Base-by-base conservation (phyloP, 164 flowering plant genomes). In the Aristolochia contorta region DNA sequence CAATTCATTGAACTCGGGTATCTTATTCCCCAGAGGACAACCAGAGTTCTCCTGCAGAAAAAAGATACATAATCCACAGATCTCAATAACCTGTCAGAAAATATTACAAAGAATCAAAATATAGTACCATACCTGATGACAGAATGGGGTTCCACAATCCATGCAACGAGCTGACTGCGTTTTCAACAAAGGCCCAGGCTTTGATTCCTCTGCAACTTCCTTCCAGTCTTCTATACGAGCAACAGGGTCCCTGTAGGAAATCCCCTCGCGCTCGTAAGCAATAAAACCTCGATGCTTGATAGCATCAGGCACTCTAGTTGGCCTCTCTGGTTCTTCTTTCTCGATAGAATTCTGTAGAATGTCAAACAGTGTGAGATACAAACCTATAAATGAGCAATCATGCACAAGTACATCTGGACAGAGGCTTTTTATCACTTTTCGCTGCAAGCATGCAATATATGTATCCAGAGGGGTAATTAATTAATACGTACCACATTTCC, bases 141-240 rank as follows among this genome's bases (percentile, higher is more conserved):
- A 94, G 68, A 94, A 94, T 25, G 99, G 99, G 68, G 99, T 94
- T 54, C 99, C 99, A 79, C 99, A 94, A 67, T 94, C 99, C 99
- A 94, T 94, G 78, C 99, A 94, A 46, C 99, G 96, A 16, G 99
- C 99, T 12, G 99, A 84, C 52, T 94, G 99, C 10, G 97, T 94
- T 61, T 83, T 89, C 21, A 94, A 61, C 56, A 91, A 82, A 19
- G 82, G 79, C 13, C 86, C 84, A 18, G 97, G 97, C 61, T 81
- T 81, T 49, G 85, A 20, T 60, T 82, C 82, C 70, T 76, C 85
- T 89, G 80, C 86, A 47, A 94, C 99, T 74, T 94, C 99, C 50
- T 87, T 72, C 93, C 93, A 94, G 65, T 91, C 99, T 60, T 76
- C 77, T 72, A 91, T 76, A 55, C 99, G 79, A 54, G 64, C 77